These are phyloP conservation scores for Fusarium pseudonygamai DNA, from an alignment of 2,329 filamentous ascomycete species.

Conservation along the genomic window DNA sequence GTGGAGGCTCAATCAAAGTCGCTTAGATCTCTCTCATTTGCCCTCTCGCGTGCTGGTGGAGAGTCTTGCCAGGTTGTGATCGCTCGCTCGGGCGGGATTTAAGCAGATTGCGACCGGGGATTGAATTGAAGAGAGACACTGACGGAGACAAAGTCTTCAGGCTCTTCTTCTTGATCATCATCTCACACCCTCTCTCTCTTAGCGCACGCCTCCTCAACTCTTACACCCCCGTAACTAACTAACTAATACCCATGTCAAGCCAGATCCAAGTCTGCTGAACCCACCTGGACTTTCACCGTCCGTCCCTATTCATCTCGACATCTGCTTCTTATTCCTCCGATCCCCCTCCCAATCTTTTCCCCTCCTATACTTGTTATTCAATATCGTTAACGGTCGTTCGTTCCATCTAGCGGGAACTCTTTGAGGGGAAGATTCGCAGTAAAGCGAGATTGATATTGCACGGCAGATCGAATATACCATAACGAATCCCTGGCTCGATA, in stretches of 20 bases:
- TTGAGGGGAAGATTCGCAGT: conserved; percentile 8
- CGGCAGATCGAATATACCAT: background rate
- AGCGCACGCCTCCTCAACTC: background rate
- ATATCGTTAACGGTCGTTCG: conserved; percentile 10
- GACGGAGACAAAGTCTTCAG: background rate
- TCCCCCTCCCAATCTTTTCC: conserved; percentile 7
- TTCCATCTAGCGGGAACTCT: background rate
- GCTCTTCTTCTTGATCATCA: background rate
- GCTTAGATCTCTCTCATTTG: conserved; percentile 44
- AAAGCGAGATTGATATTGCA: background rate
- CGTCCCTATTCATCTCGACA: conserved; percentile 35
- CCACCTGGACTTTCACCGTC: conserved; percentile 34
- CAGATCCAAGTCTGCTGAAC: conserved; percentile 30
- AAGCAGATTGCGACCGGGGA: conserved; percentile 41
- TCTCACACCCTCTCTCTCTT: conserved; percentile 3
- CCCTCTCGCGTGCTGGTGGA: conserved; percentile 41
- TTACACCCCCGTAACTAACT: background rate
- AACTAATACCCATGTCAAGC: conserved; percentile 24
- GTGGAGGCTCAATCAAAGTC: conserved; percentile 23
- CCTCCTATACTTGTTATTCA: conserved; percentile 6
- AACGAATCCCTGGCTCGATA: conserved; percentile 1
- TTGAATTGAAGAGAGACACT: background rate
- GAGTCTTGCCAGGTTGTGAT: conserved; percentile 35
- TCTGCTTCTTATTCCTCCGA: conserved; percentile 32
- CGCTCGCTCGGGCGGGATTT: conserved; percentile 35